Percentiles rank a stretch among this genome's conserved stretches.
Evolutionary conservation across 768 basidiomycete species (phyloP).

Genomic region (Xerocomus spinulosus): DNA sequence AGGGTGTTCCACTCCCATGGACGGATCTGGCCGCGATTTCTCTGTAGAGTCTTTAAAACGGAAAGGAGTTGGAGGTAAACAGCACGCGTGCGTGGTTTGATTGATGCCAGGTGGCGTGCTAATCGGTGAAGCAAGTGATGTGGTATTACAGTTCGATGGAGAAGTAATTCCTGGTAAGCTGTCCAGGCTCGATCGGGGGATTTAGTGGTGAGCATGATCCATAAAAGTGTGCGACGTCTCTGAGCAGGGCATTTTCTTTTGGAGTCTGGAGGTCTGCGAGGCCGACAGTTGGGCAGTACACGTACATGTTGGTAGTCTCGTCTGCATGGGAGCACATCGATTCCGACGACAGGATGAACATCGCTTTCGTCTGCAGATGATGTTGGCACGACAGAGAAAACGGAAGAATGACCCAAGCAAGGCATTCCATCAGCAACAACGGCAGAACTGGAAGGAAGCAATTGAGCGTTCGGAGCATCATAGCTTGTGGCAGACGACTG

Average conservation of each 20-base stretch:
- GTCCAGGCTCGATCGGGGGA: conserved; percentile 38
- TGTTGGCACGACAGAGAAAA: background rate
- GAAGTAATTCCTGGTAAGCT: conserved; percentile 38
- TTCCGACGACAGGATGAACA: conserved; percentile 5
- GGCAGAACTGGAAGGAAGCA: background rate
- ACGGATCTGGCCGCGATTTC: conserved; percentile 49
- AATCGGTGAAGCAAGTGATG: conserved; percentile 54
- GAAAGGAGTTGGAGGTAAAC: conserved; percentile 64
- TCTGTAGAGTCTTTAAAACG: conserved; percentile 55
- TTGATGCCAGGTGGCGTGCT: conserved; percentile 50
- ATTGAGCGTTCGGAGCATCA: background rate
- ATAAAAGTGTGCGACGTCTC: conserved; percentile 23
- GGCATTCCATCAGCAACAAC: conserved; percentile 1
- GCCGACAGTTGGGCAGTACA: background rate
- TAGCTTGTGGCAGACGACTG: too few species aligned
- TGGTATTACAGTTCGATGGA: conserved; percentile 24
- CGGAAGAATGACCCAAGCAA: background rate
- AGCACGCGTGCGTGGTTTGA: conserved; percentile 52
- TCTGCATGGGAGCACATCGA: conserved; percentile 3
- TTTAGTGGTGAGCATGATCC: conserved; percentile 32
- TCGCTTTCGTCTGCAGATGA: background rate
- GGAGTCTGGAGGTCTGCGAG: background rate
- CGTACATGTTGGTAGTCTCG: conserved; percentile 4
- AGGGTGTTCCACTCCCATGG: conserved; percentile 76
- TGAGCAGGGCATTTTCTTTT: conserved; percentile 18